These are phyloP conservation scores for Clavispora carvajalis DNA, from an alignment of 805 yeast genomes.

Conservation along the genomic window DNA sequence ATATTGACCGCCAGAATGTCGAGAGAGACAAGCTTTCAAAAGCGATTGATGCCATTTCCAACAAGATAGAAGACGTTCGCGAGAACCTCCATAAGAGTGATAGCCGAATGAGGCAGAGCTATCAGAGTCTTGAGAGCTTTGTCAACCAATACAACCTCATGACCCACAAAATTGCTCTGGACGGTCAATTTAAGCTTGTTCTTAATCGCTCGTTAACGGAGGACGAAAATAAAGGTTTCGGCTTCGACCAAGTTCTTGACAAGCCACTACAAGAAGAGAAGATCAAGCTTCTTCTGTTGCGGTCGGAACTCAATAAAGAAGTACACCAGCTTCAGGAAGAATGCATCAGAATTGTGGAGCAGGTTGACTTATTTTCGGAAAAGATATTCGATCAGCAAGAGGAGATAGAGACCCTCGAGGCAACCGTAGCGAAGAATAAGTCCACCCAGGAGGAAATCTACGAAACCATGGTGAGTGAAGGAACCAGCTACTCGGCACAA, in stretches of 20 bases:
- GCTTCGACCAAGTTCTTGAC: slow-evolving; percentile 36
- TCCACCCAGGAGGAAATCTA: slow-evolving; percentile 51
- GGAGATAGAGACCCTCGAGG: slow-evolving; percentile 51
- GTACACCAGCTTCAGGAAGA: slow-evolving; percentile 53
- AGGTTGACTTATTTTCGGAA: slow-evolving; percentile 51
- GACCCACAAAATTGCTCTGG: slow-evolving; percentile 42
- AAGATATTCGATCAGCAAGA: slow-evolving; percentile 53
- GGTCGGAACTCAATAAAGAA: slow-evolving; percentile 34
- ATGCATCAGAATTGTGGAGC: slow-evolving; percentile 51
- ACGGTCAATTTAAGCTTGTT: slow-evolving; percentile 36
- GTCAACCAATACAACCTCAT: slow-evolving; percentile 53
- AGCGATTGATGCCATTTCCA: slow-evolving; percentile 41
- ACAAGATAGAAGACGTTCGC: slow-evolving; percentile 42
- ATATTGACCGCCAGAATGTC: slow-evolving; percentile 56
- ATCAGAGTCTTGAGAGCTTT: slow-evolving; percentile 47
- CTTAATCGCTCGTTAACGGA: slow-evolving; percentile 17
- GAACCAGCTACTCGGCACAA: slow-evolving; percentile 53
- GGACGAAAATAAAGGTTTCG: slow-evolving; percentile 10
- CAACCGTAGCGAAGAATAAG: slow-evolving; percentile 47
- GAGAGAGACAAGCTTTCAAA: slow-evolving; percentile 58
- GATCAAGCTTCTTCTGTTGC: slow-evolving; percentile 26
- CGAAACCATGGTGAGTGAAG: slow-evolving; percentile 49
- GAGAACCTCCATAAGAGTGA: slow-evolving; percentile 47
- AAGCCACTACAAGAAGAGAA: slow-evolving; percentile 44
- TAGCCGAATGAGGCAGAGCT: slow-evolving; percentile 42